Conservation (phyloP, 495 filamentous ascomycete species). For the Venustampulla echinocandica region DNA sequence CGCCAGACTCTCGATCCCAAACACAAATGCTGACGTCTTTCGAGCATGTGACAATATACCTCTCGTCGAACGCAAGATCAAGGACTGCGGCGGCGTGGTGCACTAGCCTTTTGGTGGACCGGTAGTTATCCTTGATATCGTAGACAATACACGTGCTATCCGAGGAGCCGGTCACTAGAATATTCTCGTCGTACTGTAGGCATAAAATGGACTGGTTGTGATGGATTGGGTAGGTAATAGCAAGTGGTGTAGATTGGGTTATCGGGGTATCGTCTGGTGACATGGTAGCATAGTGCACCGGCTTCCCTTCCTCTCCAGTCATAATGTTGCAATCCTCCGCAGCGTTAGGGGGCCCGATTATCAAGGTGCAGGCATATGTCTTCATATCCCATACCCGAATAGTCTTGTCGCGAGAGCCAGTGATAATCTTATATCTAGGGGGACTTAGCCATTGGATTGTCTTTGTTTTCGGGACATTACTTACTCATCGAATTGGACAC, state of each 20-base stretch:
- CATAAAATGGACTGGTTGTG: constrained; percentile 91
- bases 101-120: constrained; percentile 64
- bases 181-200: constrained; percentile 84
- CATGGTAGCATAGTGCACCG: constrained; percentile 38
- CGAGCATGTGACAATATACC: constrained; percentile 90
- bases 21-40: constrained; percentile 89
- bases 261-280: constrained; percentile 30
- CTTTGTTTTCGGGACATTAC: constrained; percentile 20
- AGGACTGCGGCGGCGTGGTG: constrained; percentile 81
- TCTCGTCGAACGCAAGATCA: constrained; percentile 84
- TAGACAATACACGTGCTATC: constrained; percentile 90
- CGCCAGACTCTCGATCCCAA: constrained; percentile 78
- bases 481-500: constrained; percentile 94
- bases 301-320: constrained; percentile 33
- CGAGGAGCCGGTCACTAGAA: constrained; percentile 90
- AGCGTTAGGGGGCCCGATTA: constrained; percentile 57
- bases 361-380: constrained; percentile 68
- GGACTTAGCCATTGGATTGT: constrained; percentile 21
- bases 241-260: constrained; percentile 36
- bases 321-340: constrained; percentile 35
- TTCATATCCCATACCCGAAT: constrained; percentile 93
- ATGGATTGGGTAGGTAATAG: constrained; percentile 42
- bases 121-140: constrained; percentile 67
- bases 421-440: constrained; percentile 80
- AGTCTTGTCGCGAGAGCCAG: constrained; percentile 88